These are phyloP conservation scores for Zasmidium angulare DNA, from an alignment of 2,329 filamentous ascomycete species.

Conservation along the genomic window DNA sequence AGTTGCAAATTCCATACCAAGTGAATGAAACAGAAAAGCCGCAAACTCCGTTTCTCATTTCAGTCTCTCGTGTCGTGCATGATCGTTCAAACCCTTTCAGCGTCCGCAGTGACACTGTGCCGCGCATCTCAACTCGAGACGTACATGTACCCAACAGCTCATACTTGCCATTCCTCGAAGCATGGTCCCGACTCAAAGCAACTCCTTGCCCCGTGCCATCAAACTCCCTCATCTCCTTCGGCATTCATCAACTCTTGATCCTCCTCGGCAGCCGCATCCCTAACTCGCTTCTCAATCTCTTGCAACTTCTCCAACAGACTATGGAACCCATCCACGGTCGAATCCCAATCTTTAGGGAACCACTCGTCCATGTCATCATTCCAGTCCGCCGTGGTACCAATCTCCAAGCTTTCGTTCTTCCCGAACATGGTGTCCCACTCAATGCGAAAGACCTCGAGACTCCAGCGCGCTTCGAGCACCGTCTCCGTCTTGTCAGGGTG, in stretches of 20 bases:
- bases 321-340: slow-evolving; percentile 26
- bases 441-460: slow-evolving; percentile 28
- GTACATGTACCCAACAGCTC: too few species aligned
- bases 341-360: slow-evolving; percentile 30
- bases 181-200: too few species aligned
- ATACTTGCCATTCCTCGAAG: too few species aligned
- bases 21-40: not conserved
- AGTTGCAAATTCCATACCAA: too few species aligned
- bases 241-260: not conserved
- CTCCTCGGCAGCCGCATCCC: not conserved
- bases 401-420: slow-evolving; percentile 28
- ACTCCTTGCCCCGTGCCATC: too few species aligned
- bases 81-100: too few species aligned
- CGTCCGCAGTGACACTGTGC: too few species aligned
- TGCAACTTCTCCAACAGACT: slow-evolving; percentile 31
- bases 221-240: too few species aligned
- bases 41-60: not conserved
- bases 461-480: slow-evolving; percentile 31
- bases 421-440: slow-evolving; percentile 32
- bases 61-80: not conserved
- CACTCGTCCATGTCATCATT: slow-evolving; percentile 27
- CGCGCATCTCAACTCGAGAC: too few species aligned
- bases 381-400: slow-evolving; percentile 32
- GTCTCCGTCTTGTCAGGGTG: slow-evolving; percentile 3
- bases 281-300: slow-evolving; percentile 22